Evolutionary conservation across 345 rosid genomes (phyloP).

Genomic region (Kandelia obovata): DNA sequence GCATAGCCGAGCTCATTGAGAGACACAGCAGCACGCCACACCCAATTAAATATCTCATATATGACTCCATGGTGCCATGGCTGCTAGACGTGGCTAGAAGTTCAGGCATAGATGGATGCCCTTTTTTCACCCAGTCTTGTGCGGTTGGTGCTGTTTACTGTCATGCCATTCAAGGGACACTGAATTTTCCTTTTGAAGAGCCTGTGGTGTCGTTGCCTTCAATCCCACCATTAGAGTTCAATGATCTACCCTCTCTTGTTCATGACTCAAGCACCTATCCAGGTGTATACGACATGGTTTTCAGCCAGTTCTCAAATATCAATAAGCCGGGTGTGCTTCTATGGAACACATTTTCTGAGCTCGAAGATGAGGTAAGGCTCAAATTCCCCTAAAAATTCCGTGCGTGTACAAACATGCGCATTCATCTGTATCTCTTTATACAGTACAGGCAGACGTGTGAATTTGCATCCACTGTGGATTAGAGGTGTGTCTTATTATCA

Average conservation of each 20-base stretch:
- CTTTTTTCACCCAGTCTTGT: constrained; percentile 46
- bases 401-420: not conserved
- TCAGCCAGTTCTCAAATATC: constrained; percentile 16
- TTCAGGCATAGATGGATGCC: constrained; percentile 33
- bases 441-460: no score
- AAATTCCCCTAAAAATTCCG: not conserved
- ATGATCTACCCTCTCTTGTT: constrained; percentile 13
- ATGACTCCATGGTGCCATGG: constrained; percentile 52
- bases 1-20: constrained; percentile 29
- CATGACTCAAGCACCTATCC: constrained; percentile 7
- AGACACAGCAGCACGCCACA: constrained; percentile 12
- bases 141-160: constrained; percentile 39
- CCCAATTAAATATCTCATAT: constrained; percentile 30
- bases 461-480: no score
- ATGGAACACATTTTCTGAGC: constrained; percentile 9
- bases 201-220: not conserved
- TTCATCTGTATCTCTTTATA: no score
- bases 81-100: constrained; percentile 39
- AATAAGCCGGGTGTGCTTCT: constrained; percentile 13
- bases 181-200: not conserved
- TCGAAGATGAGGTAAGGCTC: constrained; percentile 19
- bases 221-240: constrained; percentile 2
- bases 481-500: no score
- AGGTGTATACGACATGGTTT: constrained; percentile 1
- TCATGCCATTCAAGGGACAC: constrained; percentile 23